Evolutionary conservation across 2,329 filamentous ascomycete genomes (phyloP), one percentile per base, ranked within the genome.

Genomic region (Aspergillus proliferans): DNA sequence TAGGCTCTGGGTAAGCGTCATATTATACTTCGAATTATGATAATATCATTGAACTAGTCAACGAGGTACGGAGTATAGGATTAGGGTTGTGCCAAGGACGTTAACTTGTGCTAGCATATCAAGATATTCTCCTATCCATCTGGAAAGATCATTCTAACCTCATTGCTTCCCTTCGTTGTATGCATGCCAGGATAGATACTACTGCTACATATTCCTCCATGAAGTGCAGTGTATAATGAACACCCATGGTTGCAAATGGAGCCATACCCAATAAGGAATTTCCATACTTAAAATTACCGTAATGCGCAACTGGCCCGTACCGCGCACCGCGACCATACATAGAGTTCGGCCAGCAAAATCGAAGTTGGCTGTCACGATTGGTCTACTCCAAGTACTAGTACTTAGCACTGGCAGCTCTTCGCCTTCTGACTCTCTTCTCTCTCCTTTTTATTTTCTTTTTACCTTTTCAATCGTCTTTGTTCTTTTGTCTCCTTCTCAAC

Each of bases 401-500:
- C 10, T 30, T 30, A 12, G 26, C 26, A 30, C 26, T 30, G 26
- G 26, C 15, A 36, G 18, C 38, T 22, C 10, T 12, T 21, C 6
- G 19, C 18, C 19, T 40, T 21, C 5, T 40, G 15, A 19, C 19
- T 19, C 18, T 6, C 19, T 10, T 40, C 18, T 40, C 15, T 19
- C 38, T 22, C 10, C 12, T 43, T 26, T 22, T 30, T 26, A 12
- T 43, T 26, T 12, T 45, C 18, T 10, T 28, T 22, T 42, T 43
- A 33, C 41, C 22, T 28, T n/a, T 36, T 36, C 28, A 43, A 19
- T 46, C 21, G 10, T 15, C 34, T 47, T 48, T 30, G 22, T 46
- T 38, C 22, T 47, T 41, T 41, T n/a, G 41, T 45, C 34, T 46
- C 39, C 30, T 33, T 46, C 45, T 24, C 40, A 28, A 36, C n/a